Conservation (phyloP, 176 grass and related monocot species). For the Aegilops tauschii region DNA sequence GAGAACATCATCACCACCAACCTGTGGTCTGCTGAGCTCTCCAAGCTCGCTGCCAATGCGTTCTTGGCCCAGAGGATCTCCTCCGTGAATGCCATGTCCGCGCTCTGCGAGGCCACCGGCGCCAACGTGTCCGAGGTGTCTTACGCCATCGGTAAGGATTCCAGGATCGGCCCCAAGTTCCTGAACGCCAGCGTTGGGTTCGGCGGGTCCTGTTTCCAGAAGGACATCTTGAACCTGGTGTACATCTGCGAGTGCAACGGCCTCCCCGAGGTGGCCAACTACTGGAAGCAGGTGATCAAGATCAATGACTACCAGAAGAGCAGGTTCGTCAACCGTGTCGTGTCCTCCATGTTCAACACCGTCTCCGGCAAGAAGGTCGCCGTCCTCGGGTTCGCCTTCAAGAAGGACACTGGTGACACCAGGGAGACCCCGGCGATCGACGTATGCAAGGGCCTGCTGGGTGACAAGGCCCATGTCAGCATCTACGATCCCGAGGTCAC, state of each 20-base stretch:
- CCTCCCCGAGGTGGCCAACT: constrained; percentile 77
- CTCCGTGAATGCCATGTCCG: constrained; percentile 80
- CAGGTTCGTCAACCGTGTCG: constrained; percentile 49
- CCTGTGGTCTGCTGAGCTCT: constrained; percentile 83
- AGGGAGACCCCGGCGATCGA: constrained; percentile 84
- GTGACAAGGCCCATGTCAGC: constrained; percentile 76
- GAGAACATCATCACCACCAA: constrained; percentile 84
- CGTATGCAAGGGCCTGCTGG: constrained; percentile 70
- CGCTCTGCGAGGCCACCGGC: constrained; percentile 77
- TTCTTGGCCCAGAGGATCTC: constrained; percentile 90
- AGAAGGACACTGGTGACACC: constrained; percentile 88
- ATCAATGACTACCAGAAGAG: constrained; percentile 95
- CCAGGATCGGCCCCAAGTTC: constrained; percentile 82
- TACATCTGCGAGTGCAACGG: constrained; percentile 93
- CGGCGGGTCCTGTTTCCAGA: constrained; percentile 83
- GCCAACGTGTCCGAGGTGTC: constrained; percentile 76
- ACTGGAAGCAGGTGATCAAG: constrained; percentile 97
- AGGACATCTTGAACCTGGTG: constrained; percentile 83
- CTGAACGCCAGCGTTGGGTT: constrained; percentile 87
- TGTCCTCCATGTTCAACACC: constrained; percentile 28
- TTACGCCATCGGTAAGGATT: constrained; percentile 68
- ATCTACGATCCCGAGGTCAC: constrained; percentile 87
- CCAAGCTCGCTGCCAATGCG: constrained; percentile 78
- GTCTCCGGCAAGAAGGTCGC: constrained; percentile 23
- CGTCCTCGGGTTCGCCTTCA: constrained; percentile 46